Conservation (phyloP, 2,329 filamentous ascomycete species). For the Esteya vermicola region DNA sequence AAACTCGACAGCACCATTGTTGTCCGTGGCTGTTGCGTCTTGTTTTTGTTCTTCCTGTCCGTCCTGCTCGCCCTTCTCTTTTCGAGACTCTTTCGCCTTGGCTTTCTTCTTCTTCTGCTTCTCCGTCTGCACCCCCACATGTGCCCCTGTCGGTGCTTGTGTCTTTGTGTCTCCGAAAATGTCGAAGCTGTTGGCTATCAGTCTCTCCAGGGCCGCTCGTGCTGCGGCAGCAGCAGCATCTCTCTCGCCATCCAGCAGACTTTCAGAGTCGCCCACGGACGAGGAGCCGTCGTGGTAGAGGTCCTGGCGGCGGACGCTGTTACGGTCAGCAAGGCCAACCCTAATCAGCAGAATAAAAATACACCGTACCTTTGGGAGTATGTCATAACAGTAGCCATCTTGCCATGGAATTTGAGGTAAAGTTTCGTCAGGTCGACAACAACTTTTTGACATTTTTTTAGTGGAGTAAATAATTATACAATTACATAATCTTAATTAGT, state of each 20-base stretch:
- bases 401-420: not conserved
- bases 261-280: not conserved
- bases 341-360: not conserved
- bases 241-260: not conserved
- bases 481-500: too few relatives aligned
- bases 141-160: too few relatives aligned
- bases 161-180: too few relatives aligned
- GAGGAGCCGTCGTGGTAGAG: conserved; percentile 6
- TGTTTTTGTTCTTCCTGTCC: too few relatives aligned
- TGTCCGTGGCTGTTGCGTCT: not conserved
- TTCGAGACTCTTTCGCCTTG: not conserved
- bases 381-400: conserved; percentile 2
- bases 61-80: not conserved
- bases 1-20: conserved; percentile 3
- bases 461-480: too few relatives aligned
- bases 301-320: conserved; percentile 8
- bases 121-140: too few relatives aligned
- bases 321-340: not conserved
- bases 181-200: conserved; percentile 5
- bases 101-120: not conserved
- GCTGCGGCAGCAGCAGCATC: not conserved
- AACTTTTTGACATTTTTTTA: too few relatives aligned
- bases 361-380: conserved; percentile 2
- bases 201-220: conserved; percentile 8
- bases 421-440: too few relatives aligned